phyloP scores from a whole-genome alignment of 164 flowering plant genomes.

The Umbellularia californica region DNA sequence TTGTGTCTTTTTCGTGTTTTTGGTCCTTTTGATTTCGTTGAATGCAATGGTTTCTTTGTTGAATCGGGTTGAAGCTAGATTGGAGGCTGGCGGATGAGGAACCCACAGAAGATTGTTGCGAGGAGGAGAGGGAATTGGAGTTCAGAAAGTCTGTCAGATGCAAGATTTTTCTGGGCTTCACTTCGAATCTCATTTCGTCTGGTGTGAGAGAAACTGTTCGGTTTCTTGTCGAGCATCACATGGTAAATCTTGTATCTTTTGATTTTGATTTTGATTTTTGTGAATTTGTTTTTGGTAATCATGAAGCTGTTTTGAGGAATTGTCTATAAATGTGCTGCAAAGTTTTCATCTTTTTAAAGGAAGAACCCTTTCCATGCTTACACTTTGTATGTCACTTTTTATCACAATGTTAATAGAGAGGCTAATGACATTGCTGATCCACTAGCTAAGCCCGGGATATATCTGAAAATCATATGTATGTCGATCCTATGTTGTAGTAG shows the following conservation, averaged over 20 bases:
- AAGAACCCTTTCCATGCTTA: too few relatives aligned
- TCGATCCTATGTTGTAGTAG: too few relatives aligned
- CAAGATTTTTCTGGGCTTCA: conserved; percentile 87
- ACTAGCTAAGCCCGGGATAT: too few relatives aligned
- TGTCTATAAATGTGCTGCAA: neutral
- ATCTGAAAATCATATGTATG: too few relatives aligned
- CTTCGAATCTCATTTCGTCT: conserved; percentile 88
- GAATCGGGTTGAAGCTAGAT: conserved; percentile 51
- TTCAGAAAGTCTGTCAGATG: conserved; percentile 63
- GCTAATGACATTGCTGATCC: too few relatives aligned
- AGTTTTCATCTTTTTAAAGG: too few relatives aligned
- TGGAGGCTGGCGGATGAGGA: conserved; percentile 83
- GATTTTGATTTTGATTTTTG: neutral
- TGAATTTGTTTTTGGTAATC: neutral
- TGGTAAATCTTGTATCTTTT: conserved; percentile 43
- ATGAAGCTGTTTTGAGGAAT: neutral
- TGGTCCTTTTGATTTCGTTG: neutral
- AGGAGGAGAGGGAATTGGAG: conserved; percentile 46
- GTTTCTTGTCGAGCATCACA: conserved; percentile 78
- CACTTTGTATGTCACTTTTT: too few relatives aligned
- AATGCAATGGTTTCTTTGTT: conserved; percentile 2
- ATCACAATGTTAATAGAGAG: too few relatives aligned
- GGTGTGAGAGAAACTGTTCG: conserved; percentile 85
- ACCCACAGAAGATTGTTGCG: conserved; percentile 50
- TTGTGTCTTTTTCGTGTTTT: neutral